These are phyloP conservation scores for Lepidopterella palustris DNA, from an alignment of 495 filamentous ascomycete species.

Conservation along the genomic window DNA sequence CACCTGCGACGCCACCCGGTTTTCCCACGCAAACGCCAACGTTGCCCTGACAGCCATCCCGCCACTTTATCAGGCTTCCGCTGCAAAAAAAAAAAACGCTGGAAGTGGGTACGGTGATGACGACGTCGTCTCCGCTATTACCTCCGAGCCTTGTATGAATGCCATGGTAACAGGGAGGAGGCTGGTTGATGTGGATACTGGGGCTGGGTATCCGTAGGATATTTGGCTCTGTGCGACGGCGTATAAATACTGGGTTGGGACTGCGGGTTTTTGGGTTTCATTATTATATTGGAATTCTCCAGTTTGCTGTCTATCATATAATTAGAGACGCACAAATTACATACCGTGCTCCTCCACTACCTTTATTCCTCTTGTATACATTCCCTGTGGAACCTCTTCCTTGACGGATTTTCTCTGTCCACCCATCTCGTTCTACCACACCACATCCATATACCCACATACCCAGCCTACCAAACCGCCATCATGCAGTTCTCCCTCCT, in stretches of 20 bases:
- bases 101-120: background rate
- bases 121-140: background rate
- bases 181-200: background rate
- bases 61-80: background rate
- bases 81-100: no score
- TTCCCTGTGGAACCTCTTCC: background rate
- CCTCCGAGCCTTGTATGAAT: background rate
- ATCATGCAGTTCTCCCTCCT: slow-evolving; percentile 1
- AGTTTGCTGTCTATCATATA: background rate
- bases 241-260: background rate
- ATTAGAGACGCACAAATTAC: no score
- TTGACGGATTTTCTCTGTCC: background rate
- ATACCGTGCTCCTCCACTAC: no score
- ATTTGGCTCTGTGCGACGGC: background rate
- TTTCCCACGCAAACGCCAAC: background rate
- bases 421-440: background rate
- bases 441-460: background rate
- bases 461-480: background rate
- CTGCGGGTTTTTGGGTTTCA: background rate
- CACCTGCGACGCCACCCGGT: background rate
- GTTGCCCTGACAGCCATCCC: background rate
- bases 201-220: background rate
- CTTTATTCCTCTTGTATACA: background rate
- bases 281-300: background rate
- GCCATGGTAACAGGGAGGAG: background rate